Conservation (phyloP, 1,284 basidiomycete genomes). For the Leucoagaricus sp. region DNA sequence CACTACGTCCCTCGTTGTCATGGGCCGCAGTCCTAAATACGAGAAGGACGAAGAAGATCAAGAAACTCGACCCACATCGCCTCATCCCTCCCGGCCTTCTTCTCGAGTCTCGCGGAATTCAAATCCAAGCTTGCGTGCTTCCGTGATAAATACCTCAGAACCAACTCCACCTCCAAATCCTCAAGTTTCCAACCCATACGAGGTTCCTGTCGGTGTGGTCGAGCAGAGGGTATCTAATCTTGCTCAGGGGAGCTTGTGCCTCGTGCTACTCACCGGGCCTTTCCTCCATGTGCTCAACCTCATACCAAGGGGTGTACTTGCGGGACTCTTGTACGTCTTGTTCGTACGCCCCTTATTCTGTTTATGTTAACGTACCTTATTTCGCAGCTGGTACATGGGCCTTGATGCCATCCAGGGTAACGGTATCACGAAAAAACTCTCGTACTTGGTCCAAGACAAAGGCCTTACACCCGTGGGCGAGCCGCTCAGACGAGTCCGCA, state of each 20-base stretch:
- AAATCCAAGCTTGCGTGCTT: background rate
- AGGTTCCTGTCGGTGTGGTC: conserved; percentile 78
- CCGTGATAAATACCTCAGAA: conserved; percentile 14
- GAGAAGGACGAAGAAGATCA: conserved; percentile 39
- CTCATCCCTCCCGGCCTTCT: background rate
- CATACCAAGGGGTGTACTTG: conserved; percentile 77
- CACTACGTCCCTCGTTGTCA: conserved; percentile 82
- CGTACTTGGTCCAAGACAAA: conserved; percentile 82
- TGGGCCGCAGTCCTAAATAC: conserved; percentile 53
- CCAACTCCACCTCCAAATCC: conserved; percentile 26
- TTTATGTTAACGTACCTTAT: conserved; percentile 8
- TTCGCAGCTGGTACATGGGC: conserved; percentile 86
- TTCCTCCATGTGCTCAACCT: conserved; percentile 79
- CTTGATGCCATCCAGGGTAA: conserved; percentile 80
- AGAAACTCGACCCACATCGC: background rate
- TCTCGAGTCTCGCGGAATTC: background rate
- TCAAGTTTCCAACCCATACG: conserved; percentile 30
- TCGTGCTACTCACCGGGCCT: conserved; percentile 80
- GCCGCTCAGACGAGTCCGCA: conserved; percentile 75
- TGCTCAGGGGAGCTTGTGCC: conserved; percentile 79
- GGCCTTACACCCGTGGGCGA: conserved; percentile 63
- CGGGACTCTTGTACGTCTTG: conserved; percentile 67
- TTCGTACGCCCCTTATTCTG: background rate
- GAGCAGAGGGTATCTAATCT: conserved; percentile 91
- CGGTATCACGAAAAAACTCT: conserved; percentile 82